Evolutionary conservation across 768 basidiomycete genomes (phyloP), one percentile per base, ranked within the genome.

Genomic region (Suillus variegatus): DNA sequence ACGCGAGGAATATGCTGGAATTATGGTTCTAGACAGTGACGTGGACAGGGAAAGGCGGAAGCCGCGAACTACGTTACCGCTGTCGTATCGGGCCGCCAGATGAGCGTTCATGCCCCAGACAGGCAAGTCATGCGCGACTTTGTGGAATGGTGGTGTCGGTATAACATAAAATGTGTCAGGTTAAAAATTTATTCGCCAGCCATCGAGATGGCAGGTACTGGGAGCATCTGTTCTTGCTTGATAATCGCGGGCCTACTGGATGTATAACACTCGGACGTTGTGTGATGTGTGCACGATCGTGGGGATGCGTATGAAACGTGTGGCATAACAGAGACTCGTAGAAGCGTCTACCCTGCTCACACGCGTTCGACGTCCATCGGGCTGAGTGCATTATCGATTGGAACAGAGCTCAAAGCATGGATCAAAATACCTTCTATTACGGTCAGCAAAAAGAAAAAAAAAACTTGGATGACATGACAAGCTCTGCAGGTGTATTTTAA

Each of bases 71-170:
- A 68, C 64, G 64, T 70, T 70, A 66, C 63, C 60, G 7, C 25
- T 60, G 58, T 60, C 58, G 38, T 63, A 25, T 54, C 64, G 66
- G 66, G 67, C 25, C n/a, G 47, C 40, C 55, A 61, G 41, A 55
- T 57, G 20, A 20, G 70, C 63, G 67, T 46, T 69, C 68, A 70
- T 65, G 71, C 68, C 67, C 72, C 62, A 55, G 74, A 74, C 47
- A 66, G 69, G 69, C 25, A 70, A 61, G 60, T 56, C 40, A 1
- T 41, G 32, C 36, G 67, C 64, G 46, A 9, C 1, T 18, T 10
- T 18, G 9, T 6, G 16, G 58, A 28, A 28, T 9, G 14, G 12
- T 13, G 4, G 43, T 2, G 58, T 43, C 58, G 41, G 10, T 43
- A 28, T 32, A 20, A 20, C 9, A 32, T 10, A 18, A 54, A 28